Base-by-base conservation (phyloP, 2,329 filamentous ascomycete genomes). In the Parafenestella ontariensis region DNA sequence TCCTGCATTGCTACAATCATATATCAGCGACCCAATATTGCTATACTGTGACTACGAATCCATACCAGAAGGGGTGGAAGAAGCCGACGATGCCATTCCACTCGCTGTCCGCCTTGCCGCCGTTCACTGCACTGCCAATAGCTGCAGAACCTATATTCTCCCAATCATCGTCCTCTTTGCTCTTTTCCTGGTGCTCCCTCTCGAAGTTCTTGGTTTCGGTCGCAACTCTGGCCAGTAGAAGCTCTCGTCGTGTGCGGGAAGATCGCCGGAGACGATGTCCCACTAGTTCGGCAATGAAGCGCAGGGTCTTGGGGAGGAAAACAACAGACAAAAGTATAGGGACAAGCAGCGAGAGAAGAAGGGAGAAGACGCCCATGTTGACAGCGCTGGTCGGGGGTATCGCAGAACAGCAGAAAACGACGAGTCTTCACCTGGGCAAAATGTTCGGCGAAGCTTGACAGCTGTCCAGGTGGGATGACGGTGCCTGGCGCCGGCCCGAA, bases 11-110 rank as follows among this genome's bases (percentile, higher is more conserved):
- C 91, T 95, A 56, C 33, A 31, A 23, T 7, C n/a, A 23, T 20
- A 28, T 51, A 54, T 74, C 36, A 75, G 68, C 37, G 34, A 28
- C 11, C 6, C 31, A 21, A 24, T 7, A 1, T 15, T 13, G 3
- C 7, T n/a, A 3, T 15, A 23, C 9, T 36, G 1, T 26, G 10
- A 20, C 37, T 24, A 21, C 28, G 29, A 34, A 46, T 45, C 71
- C 83, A 60, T 81, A 94, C 91, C 95, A 98, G 76, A 97, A 99
- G 1, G 95, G 95, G 76, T 99, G 95, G 73, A 99, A 96, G 83
- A 99, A 98, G 42, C 92, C 95, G 59, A 98, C 86, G 48, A 97
- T 87, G 28, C 93, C 93, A 58, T 88, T 82, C 90, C 91, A 97
- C 41, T 89, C 83, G 62, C 83, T 80, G 54, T 83, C 80, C 10